Evolutionary conservation across 192 early-diverging fungal genomes (phyloP).

Genomic region (Backusella morwellensis): DNA sequence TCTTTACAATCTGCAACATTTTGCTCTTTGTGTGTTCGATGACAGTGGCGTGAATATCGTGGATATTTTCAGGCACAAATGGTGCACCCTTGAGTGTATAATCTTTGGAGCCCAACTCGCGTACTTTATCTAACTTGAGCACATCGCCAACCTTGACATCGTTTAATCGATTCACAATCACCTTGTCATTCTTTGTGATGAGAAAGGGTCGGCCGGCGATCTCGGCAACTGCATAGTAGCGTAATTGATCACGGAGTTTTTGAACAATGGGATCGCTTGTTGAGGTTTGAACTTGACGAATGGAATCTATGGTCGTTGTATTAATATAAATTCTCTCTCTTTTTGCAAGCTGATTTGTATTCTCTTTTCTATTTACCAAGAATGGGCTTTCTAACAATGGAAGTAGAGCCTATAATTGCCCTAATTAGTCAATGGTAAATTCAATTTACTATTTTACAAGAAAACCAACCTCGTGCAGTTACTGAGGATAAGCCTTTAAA

Average conservation of each 20-base stretch:
- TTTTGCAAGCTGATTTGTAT: background rate
- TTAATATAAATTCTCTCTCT: background rate
- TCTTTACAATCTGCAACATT: constrained; percentile 70
- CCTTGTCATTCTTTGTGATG: constrained; percentile 85
- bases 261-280: constrained; percentile 5
- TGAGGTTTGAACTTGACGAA: constrained; percentile 19
- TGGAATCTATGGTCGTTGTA: background rate
- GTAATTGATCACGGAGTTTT: constrained; percentile 61
- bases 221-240: constrained; percentile 86
- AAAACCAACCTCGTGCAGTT: background rate
- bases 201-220: constrained; percentile 86
- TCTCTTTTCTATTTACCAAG: constrained; percentile 6
- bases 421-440: background rate
- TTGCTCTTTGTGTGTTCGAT: constrained; percentile 87
- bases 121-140: constrained; percentile 80
- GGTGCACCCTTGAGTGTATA: constrained; percentile 87
- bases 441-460: background rate
- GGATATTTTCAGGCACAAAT: constrained; percentile 70
- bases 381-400: constrained; percentile 4
- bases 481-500: background rate
- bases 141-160: constrained; percentile 87
- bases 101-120: constrained; percentile 82
- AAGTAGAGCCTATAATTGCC: constrained; percentile 1
- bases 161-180: constrained; percentile 79
- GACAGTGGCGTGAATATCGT: constrained; percentile 79